Base-by-base conservation (phyloP, 306 rosid species). In the Cucurbita pepo region DNA sequence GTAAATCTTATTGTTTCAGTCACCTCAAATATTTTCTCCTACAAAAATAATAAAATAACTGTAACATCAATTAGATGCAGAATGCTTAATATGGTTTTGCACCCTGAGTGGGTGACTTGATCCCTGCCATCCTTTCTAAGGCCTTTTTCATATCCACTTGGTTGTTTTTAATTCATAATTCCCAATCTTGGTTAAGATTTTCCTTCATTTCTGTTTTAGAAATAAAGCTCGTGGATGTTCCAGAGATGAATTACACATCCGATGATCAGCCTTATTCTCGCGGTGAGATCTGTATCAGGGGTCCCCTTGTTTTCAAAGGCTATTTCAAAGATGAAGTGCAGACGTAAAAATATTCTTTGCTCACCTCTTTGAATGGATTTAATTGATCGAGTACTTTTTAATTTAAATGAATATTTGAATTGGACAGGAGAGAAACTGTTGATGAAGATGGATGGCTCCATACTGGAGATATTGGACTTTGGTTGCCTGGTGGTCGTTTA, bases 261-360 rank as follows among this genome's bases (percentile, higher is more conserved):
- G 85, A 86, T 13, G 99, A 95, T 83, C 80, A 75, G 82, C 97
- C 97, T 51, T 75, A 86, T 87, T 96, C 99, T 75, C 97, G 97
- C 69, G 99, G 99, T 74, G 99, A 95, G 89, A 95, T 95, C 82
- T 95, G 99, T 83, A 86, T 89, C 72, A 85, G 99, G 88, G 99
- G 99, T 84, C 99, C 97, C 56, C 81, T 79, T 83, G 52, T 91
- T 83, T 95, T 95, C 82, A 83, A 43, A 59, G 97, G 99, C 59
- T 91, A 95, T 85, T 74, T 79, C 90, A 95, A 89, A 82, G 97
- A 95, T 76, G 99, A 95, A 88, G 82, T 47, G 74, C 99, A 95
- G 75, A 95, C 97, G 99, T 91, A 88, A 61, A 30, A 66, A 75
- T 58, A 76, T 75, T 71, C 12, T 82, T 83, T 82, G 58, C n/a